These are phyloP conservation scores for Tylopilus cervinicoccineus DNA, from an alignment of 768 basidiomycete species.

Conservation along the genomic window DNA sequence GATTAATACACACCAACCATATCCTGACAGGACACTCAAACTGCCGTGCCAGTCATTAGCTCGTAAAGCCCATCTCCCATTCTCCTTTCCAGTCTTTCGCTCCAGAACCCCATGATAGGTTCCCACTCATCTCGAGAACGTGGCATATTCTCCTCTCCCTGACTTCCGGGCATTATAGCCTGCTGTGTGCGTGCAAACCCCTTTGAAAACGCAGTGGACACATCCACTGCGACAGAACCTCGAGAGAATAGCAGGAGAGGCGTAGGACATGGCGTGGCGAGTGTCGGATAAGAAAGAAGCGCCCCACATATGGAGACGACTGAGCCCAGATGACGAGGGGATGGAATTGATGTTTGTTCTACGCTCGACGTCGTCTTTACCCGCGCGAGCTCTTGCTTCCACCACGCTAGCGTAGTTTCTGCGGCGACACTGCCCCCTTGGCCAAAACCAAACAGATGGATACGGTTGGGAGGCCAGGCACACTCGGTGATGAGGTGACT, in stretches of 20 bases:
- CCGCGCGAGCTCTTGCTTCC: conserved; percentile 36
- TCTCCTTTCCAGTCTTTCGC: conserved; percentile 55
- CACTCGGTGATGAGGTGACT: conserved; percentile 56
- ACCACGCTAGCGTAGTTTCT: conserved; percentile 60
- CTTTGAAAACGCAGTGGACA: conserved; percentile 52
- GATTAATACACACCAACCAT: neutral
- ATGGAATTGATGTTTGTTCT: conserved; percentile 3
- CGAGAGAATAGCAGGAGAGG: conserved; percentile 61
- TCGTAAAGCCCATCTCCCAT: conserved; percentile 63
- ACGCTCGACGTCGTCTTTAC: conserved; percentile 4
- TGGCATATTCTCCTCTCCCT: conserved; percentile 62
- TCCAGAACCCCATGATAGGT: conserved; percentile 86
- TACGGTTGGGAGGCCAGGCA: conserved; percentile 60
- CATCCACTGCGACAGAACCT: conserved; percentile 39
- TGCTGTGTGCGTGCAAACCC: conserved; percentile 53
- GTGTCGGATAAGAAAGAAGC: conserved; percentile 73
- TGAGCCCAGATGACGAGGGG: conserved; percentile 49
- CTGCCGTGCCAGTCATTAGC: conserved; percentile 43
- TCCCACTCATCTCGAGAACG: conserved; percentile 73
- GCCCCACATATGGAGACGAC: conserved; percentile 70
- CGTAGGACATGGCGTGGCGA: conserved; percentile 48
- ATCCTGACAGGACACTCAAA: neutral
- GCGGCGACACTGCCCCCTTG: conserved; percentile 80
- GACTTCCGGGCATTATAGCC: conserved; percentile 37
- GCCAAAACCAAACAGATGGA: conserved; percentile 86